A percentile compares a stretch with the other conserved stretches of the same genome.
Evolutionary conservation across 768 basidiomycete species (phyloP).

Genomic region (Psilocybe cubensis): DNA sequence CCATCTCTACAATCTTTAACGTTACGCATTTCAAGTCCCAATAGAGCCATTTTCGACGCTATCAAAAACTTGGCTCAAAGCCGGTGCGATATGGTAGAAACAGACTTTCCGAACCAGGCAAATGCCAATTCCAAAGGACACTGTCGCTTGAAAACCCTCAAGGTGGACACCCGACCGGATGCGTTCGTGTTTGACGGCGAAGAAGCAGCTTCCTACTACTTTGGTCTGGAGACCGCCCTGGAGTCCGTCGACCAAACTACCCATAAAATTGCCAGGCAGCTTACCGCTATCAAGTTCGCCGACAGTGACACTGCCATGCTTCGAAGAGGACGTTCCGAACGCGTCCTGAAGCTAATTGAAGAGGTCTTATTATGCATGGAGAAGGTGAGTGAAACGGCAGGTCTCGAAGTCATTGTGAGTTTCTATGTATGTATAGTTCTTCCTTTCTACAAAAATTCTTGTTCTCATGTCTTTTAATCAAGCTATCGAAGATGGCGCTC

Average conservation of each 20-base stretch:
- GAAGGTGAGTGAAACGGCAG: not conserved
- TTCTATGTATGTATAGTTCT: conserved; percentile 13
- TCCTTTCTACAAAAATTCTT: not conserved
- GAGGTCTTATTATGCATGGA: conserved; percentile 9
- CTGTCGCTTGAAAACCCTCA: not conserved
- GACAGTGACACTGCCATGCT: too few relatives aligned
- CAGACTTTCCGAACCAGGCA: not conserved
- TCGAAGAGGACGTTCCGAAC: too few relatives aligned
- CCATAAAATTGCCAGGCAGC: too few relatives aligned
- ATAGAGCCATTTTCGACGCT: not conserved
- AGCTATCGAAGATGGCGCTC: conserved; percentile 15
- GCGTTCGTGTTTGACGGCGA: too few relatives aligned
- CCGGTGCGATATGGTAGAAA: conserved; percentile 12
- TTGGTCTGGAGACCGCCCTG: too few relatives aligned
- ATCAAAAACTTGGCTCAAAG: conserved; percentile 9
- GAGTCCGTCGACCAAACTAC: too few relatives aligned
- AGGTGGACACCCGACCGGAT: too few relatives aligned
- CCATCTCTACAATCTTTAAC: conserved; percentile 15
- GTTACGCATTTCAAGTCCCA: not conserved
- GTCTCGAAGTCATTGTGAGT: conserved; percentile 9
- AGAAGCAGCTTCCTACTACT: too few relatives aligned
- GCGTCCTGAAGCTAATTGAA: conserved; percentile 4
- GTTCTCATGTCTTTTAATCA: not conserved
- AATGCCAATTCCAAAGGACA: not conserved
- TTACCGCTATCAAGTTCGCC: too few relatives aligned